Evolutionary conservation across 2,329 filamentous ascomycete species (phyloP).

Genomic region (Fusarium paranaense): DNA sequence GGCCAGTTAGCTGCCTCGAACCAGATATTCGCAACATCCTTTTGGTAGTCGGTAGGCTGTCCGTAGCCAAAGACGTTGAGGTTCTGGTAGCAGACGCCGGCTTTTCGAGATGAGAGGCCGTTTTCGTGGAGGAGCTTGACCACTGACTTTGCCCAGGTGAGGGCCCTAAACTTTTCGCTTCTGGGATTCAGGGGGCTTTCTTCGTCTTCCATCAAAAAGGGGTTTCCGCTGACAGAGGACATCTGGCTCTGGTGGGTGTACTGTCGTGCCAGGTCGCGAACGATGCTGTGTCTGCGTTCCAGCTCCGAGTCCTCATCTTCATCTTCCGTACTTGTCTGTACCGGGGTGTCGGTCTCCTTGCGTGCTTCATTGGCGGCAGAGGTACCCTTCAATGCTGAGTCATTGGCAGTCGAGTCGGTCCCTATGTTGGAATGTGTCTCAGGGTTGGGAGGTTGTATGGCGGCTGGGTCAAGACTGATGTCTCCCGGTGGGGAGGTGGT

Average conservation of each 20-base stretch:
- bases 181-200: constrained; percentile 61
- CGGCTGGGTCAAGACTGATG: background rate
- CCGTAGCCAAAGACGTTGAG: constrained; percentile 76
- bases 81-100: constrained; percentile 72
- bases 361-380: background rate
- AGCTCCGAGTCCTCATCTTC: constrained; percentile 55
- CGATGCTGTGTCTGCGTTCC: constrained; percentile 46
- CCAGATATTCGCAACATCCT: constrained; percentile 70
- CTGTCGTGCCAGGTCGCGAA: constrained; percentile 63
- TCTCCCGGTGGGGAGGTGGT: background rate
- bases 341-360: constrained; percentile 4
- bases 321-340: constrained; percentile 36
- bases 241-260: constrained; percentile 64
- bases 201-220: constrained; percentile 44
- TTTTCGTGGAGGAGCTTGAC: constrained; percentile 28
- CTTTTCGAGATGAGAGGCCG: constrained; percentile 39
- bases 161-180: constrained; percentile 33
- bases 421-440: constrained; percentile 4
- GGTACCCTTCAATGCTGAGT: background rate
- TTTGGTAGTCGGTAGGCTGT: constrained; percentile 75
- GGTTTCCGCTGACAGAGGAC: constrained; percentile 51
- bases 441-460: background rate
- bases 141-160: constrained; percentile 38
- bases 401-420: constrained; percentile 3
- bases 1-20: constrained; percentile 57